These are phyloP conservation scores for Gryganskiella cystojenkinii DNA, from an alignment of 192 early-diverging fungal genomes.

Conservation along the genomic window DNA sequence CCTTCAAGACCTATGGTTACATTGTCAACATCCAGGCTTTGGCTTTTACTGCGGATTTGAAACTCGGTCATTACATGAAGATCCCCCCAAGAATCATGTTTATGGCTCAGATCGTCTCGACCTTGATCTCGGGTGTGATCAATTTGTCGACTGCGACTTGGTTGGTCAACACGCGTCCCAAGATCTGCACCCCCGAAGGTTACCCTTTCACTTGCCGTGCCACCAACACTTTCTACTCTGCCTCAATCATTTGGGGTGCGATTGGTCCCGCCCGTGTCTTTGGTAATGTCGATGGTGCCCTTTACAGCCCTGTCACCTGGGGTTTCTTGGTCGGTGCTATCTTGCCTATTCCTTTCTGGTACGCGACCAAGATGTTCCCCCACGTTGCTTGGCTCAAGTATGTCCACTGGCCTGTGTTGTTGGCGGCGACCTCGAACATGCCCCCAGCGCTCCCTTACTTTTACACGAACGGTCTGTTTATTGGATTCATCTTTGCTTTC, in stretches of 20 bases:
- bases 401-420: constrained; percentile 68
- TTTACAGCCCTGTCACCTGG: constrained; percentile 53
- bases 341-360: constrained; percentile 67
- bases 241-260: constrained; percentile 81
- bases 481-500: constrained; percentile 67
- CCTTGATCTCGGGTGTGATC: constrained; percentile 66
- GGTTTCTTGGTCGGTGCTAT: constrained; percentile 65
- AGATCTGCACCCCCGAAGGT: constrained; percentile 53
- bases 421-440: constrained; percentile 63
- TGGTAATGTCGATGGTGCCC: constrained; percentile 39
- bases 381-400: constrained; percentile 54
- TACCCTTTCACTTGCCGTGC: constrained; percentile 62
- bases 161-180: constrained; percentile 55
- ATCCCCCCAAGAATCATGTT: constrained; percentile 76
- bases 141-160: constrained; percentile 60
- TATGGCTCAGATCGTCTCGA: constrained; percentile 66
- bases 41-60: constrained; percentile 75
- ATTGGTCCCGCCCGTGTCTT: constrained; percentile 78
- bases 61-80: constrained; percentile 83
- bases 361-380: constrained; percentile 62
- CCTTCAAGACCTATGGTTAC: constrained; percentile 89
- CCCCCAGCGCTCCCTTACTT: constrained; percentile 62
- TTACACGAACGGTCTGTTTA: constrained; percentile 48
- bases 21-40: constrained; percentile 83
- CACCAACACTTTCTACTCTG: constrained; percentile 70